Conservation (phyloP, 371 early-diverging fungal species). For the Enterospora canceri region DNA sequence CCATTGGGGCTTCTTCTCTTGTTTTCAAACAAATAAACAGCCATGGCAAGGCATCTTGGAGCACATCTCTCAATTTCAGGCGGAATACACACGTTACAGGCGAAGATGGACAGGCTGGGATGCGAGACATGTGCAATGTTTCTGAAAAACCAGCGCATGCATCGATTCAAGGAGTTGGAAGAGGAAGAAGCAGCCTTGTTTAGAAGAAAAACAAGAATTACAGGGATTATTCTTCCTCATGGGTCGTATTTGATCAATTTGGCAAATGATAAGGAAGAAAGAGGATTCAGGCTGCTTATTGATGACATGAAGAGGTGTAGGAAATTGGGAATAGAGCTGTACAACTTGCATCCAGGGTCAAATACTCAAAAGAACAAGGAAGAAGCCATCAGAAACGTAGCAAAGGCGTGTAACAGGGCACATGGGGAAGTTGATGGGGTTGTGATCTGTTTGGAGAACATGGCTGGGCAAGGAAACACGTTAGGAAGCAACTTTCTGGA, state of each 20-base stretch:
- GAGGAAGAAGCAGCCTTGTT: slow-evolving; percentile 31
- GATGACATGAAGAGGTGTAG: slow-evolving; percentile 61
- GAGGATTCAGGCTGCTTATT: slow-evolving; percentile 56
- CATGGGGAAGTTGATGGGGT: slow-evolving; percentile 55
- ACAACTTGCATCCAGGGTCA: slow-evolving; percentile 63
- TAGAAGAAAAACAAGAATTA: slow-evolving; percentile 18
- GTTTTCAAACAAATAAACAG: slow-evolving; percentile 7
- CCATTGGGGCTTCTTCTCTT: slow-evolving; percentile 16
- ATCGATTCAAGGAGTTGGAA: slow-evolving; percentile 16
- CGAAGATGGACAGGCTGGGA: slow-evolving; percentile 42
- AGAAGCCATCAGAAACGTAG: slow-evolving; percentile 55
- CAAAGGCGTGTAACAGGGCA: slow-evolving; percentile 59
- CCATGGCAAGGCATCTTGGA: slow-evolving; percentile 35
- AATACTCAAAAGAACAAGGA: slow-evolving; percentile 55
- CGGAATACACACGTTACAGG: slow-evolving; percentile 50
- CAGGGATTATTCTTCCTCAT: slow-evolving; percentile 59
- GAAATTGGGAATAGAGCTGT: slow-evolving; percentile 58
- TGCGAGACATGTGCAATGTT: slow-evolving; percentile 53
- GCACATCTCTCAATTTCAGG: slow-evolving; percentile 55
- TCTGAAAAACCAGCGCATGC: slow-evolving; percentile 53
- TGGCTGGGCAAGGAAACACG: slow-evolving; percentile 61
- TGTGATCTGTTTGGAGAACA: slow-evolving; percentile 61
- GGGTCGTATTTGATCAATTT: slow-evolving; percentile 63
- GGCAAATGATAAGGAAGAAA: slow-evolving; percentile 58
- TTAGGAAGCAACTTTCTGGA: slow-evolving; percentile 60